Base-by-base conservation (phyloP, 2,329 filamentous ascomycete species). In the Chalaropsis thielavioides region DNA sequence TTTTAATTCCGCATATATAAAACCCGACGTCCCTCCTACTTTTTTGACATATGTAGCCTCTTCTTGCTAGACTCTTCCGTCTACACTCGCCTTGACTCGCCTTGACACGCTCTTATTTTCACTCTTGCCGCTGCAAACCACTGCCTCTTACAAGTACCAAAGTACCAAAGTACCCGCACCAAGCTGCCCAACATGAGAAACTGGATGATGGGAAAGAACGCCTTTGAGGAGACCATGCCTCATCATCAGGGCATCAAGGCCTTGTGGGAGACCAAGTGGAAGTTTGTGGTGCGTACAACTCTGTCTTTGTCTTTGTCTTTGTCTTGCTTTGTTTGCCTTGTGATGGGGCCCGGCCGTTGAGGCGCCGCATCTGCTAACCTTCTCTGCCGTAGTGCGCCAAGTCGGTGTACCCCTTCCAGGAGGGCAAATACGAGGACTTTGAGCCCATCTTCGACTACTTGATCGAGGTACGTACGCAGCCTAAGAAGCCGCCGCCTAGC, bases 181-280 rank as follows among this genome's bases (percentile, higher is more conserved):
- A 51, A 19, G 24, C 46, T 31, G 6, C 13, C 17, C 15, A 62
- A 22, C 6, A 67, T 67, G 62, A 41, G 51, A 22, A 65, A 56
- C 54, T 79, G 77, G 77, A 71, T 74, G 59, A 78, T 79, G 77
- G 78, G 77, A 64, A 67, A 68, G 22, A 72, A 75, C 68, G 75
- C 74, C 51, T 80, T 77, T 70, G 74, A 77, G 70, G 70, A 67
- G 15, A 72, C 71, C 67, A 79, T 79, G 77, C 78, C 83, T 22
- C 84, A 86, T 70, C 81, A 85, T 69, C 76, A 78, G 41, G 81
- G 80, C 27, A 84, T 86, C 69, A 76, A 81, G 70, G 79, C 80
- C 10, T 75, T 88, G 35, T 91, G 88, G 87, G 85, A 89, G 75
- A 88, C 84, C 6, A 89, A 89, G 74, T 91, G 87, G 87, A 85